Conservation (phyloP, 2,329 filamentous ascomycete species). For the Aspergillus glaucus region DNA sequence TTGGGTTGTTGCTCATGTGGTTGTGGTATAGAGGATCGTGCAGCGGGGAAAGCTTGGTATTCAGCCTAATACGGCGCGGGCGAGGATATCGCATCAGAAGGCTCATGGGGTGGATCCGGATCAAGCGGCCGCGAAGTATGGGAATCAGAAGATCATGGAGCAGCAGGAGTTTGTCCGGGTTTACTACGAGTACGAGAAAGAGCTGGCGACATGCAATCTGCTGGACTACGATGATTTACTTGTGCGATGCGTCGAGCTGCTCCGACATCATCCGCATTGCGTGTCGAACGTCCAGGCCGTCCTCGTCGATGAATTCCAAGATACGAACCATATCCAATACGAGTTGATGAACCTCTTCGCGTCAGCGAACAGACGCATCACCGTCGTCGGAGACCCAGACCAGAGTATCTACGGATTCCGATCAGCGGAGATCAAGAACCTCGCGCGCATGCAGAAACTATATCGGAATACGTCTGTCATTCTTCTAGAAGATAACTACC, state of each 20-base stretch:
- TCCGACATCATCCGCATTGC: slow-evolving; percentile 66
- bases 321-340: slow-evolving; percentile 93
- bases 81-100: slow-evolving; percentile 65
- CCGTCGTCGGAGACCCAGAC: slow-evolving; percentile 92
- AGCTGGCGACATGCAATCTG: slow-evolving; percentile 68
- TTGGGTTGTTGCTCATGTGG: slow-evolving; percentile 8
- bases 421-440: slow-evolving; percentile 84
- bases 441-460: slow-evolving; percentile 68
- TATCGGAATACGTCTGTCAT: slow-evolving; percentile 76
- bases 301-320: slow-evolving; percentile 94
- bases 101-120: slow-evolving; percentile 48
- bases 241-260: slow-evolving; percentile 71
- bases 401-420: slow-evolving; percentile 98
- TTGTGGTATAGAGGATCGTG: slow-evolving; percentile 56
- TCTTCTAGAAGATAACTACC: slow-evolving; percentile 87
- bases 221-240: slow-evolving; percentile 94
- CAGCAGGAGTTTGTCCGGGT: slow-evolving; percentile 60
- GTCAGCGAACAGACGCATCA: slow-evolving; percentile 66
- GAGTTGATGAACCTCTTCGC: slow-evolving; percentile 88
- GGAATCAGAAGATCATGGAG: slow-evolving; percentile 40
- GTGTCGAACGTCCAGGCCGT: slow-evolving; percentile 87
- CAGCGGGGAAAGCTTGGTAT: slow-evolving; percentile 64
- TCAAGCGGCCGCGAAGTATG: slow-evolving; percentile 34
- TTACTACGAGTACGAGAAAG: slow-evolving; percentile 70
- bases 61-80: slow-evolving; percentile 64